Percentiles rank a stretch among this genome's conserved stretches.
These are phyloP conservation scores for Colletotrichum trifolii DNA, from an alignment of 2,329 filamentous ascomycete species.

Conservation along the genomic window DNA sequence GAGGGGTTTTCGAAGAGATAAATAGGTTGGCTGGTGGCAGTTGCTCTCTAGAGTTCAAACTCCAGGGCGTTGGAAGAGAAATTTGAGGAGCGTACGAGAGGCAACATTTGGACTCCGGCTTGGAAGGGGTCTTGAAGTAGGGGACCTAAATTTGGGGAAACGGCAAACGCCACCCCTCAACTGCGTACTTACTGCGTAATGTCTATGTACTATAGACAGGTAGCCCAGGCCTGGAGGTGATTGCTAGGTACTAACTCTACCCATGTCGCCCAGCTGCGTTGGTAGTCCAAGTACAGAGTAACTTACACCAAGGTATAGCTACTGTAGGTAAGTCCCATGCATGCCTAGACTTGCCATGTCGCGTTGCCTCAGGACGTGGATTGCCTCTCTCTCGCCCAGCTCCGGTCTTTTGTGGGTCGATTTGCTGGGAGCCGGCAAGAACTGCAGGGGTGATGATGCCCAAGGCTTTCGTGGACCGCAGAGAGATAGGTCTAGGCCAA, in stretches of 20 bases:
- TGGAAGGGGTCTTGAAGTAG: neutral
- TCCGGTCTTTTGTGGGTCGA: constrained; percentile 2
- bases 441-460: constrained; percentile 6
- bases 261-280: no score
- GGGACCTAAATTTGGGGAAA: constrained; percentile 11
- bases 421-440: neutral
- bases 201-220: no score
- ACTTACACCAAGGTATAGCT: no score
- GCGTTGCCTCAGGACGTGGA: neutral
- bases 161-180: constrained; percentile 19
- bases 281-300: no score
- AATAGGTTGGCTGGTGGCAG: neutral
- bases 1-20: constrained; percentile 13
- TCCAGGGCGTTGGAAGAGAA: neutral
- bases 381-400: no score
- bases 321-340: no score
- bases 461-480: neutral
- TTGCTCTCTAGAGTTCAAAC: neutral
- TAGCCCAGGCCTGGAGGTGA: no score
- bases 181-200: neutral
- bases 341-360: no score
- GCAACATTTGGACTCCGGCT: constrained; percentile 7
- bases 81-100: constrained; percentile 16
- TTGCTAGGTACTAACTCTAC: no score
- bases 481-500: neutral